Percentiles rank a stretch among this genome's conserved stretches.
phyloP scores from a whole-genome alignment of 805 yeast genomes.

The Cyberlindnera lachancei region DNA sequence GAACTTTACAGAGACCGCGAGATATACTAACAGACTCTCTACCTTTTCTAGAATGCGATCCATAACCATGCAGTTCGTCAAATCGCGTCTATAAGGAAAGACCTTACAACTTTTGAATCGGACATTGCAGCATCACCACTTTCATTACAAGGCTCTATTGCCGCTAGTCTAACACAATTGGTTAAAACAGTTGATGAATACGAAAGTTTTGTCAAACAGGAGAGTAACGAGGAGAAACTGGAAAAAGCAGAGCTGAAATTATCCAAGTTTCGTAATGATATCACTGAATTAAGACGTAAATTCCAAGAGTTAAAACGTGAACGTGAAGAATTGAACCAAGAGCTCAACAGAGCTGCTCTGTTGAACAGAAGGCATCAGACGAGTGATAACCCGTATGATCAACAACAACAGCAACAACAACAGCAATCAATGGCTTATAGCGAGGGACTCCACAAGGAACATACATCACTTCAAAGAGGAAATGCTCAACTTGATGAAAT shows the following conservation, averaged over 20 bases:
- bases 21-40: too few species aligned
- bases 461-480: constrained; percentile 54
- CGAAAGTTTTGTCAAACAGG: constrained; percentile 50
- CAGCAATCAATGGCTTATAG: constrained; percentile 19
- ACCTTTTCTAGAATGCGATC: constrained; percentile 62
- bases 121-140: constrained; percentile 65
- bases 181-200: constrained; percentile 71
- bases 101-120: constrained; percentile 57
- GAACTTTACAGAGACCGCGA: too few species aligned
- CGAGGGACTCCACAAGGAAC: constrained; percentile 68
- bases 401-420: not conserved
- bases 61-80: constrained; percentile 89
- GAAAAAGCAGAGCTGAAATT: constrained; percentile 57
- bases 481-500: constrained; percentile 83
- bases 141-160: constrained; percentile 67
- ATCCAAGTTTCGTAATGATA: constrained; percentile 40
- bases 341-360: constrained; percentile 36
- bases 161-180: constrained; percentile 73
- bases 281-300: constrained; percentile 23
- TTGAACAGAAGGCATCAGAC: constrained; percentile 28
- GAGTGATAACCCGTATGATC: constrained; percentile 22
- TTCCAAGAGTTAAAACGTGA: constrained; percentile 30
- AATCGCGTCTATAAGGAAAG: constrained; percentile 62
- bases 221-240: constrained; percentile 43
- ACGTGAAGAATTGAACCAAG: constrained; percentile 29